phyloP scores from a whole-genome alignment of 805 yeast genomes.

The Brettanomyces custersianus region DNA sequence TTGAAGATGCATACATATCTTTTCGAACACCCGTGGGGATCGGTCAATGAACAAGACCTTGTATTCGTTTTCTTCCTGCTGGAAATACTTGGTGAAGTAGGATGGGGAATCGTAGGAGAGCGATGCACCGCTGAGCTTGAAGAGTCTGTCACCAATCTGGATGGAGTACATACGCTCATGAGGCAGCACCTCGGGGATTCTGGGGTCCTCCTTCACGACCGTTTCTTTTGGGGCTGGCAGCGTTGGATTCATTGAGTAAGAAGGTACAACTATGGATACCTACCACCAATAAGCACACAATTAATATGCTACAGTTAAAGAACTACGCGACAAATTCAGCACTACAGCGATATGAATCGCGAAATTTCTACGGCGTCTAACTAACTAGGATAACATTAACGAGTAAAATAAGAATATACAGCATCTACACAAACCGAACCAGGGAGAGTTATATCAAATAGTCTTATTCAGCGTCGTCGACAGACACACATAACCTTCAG shows the following conservation, averaged over 20 bases:
- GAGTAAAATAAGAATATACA: too few species aligned
- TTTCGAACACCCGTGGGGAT: slow-evolving; percentile 57
- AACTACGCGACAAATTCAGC: too few species aligned
- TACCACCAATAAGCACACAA: too few species aligned
- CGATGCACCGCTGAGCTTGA: slow-evolving; percentile 73
- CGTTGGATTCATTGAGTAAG: neutral
- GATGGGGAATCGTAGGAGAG: slow-evolving; percentile 82
- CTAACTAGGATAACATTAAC: too few species aligned
- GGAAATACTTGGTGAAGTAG: slow-evolving; percentile 70
- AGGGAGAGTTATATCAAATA: too few species aligned
- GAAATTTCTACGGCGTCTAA: too few species aligned
- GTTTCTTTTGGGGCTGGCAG: slow-evolving; percentile 1
- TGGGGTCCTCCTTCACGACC: neutral
- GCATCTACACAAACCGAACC: too few species aligned
- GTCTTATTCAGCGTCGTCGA: too few species aligned
- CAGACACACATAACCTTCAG: too few species aligned
- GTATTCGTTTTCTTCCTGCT: slow-evolving; percentile 25
- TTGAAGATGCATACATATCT: slow-evolving; percentile 64
- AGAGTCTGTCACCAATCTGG: slow-evolving; percentile 58
- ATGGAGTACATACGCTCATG: slow-evolving; percentile 61
- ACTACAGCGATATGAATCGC: too few species aligned
- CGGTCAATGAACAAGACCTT: slow-evolving; percentile 61
- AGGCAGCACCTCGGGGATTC: slow-evolving; percentile 49
- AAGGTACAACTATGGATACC: too few species aligned
- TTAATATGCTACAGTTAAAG: too few species aligned